Percentiles rank a stretch among this genome's conserved stretches.
phyloP scores from a whole-genome alignment of 2,329 filamentous ascomycete genomes.

The Aspergillus sp. region DNA sequence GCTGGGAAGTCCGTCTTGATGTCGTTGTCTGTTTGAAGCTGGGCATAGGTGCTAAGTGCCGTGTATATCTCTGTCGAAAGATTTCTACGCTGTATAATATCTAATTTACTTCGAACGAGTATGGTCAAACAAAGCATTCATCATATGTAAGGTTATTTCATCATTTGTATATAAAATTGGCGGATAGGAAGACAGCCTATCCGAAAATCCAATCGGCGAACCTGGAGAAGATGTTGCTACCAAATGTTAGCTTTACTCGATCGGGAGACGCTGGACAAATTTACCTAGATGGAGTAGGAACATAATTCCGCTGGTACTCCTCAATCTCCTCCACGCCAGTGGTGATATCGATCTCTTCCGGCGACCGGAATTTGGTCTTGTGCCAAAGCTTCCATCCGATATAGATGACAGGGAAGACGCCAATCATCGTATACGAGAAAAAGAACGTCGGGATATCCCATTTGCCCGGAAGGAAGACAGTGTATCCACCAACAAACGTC shows the following conservation, averaged over 20 bases:
- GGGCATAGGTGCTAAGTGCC: background rate
- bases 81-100: background rate
- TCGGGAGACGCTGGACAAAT: constrained; percentile 15
- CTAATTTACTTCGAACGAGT: background rate
- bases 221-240: constrained; percentile 23
- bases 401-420: constrained; percentile 67
- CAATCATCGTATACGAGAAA: constrained; percentile 74
- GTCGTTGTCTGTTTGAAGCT: background rate
- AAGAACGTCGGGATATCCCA: constrained; percentile 71
- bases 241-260: constrained; percentile 3
- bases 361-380: constrained; percentile 56
- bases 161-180: too few relatives aligned
- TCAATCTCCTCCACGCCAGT: constrained; percentile 65
- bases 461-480: constrained; percentile 66
- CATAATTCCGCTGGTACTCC: constrained; percentile 62
- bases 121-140: too few relatives aligned
- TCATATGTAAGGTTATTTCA: too few relatives aligned
- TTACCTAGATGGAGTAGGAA: constrained; percentile 54
- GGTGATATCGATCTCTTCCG: constrained; percentile 61
- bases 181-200: too few relatives aligned
- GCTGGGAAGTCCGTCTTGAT: background rate
- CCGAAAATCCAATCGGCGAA: constrained; percentile 20
- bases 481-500: constrained; percentile 72
- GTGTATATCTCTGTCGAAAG: too few relatives aligned
- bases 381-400: constrained; percentile 69